Evolutionary conservation across 140 eudicot species (phyloP), one percentile per base, ranked within the genome.

Genomic region (Bidens hawaiensis): DNA sequence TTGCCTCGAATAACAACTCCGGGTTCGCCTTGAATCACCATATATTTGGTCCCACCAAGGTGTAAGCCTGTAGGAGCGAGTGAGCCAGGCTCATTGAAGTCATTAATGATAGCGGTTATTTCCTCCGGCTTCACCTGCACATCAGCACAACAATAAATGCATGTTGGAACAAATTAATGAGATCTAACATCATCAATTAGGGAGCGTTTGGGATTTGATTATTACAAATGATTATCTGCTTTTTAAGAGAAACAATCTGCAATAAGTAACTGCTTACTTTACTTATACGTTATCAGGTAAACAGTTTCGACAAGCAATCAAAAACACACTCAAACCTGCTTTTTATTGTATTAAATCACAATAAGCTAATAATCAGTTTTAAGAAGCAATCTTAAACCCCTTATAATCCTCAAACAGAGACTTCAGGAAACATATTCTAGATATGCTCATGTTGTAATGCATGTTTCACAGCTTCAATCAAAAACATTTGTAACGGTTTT

Each of bases 1-100:
- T 87, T 83, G 69, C 95, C 95, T 51, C 95, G 83, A 57, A 87
- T 87, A 60, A 81, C 88, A 70, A 75, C 93, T 31, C 89, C 93
- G 4, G 89, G 69, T 42, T 87, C 95, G 7, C 95, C 95, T 71
- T 87, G 95, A 59, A 87, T 81, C 50, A 83, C 93, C 95, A 87
- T 87, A 65, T 87, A 83, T 53, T 87, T 87, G 38, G 79, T 49
- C 72, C 95, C 89, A 19, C 93, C 93, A 41, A 83, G 73, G 79
- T 48, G 70, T 74, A 87, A 74, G 30, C 95, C 95, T 49, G 93
- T 87, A 23, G 95, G 95, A 57, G 95, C 95, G 64, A 83, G 87
- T 25, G 88, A 45, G 27, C 93, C 95, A 23, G 95, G 95, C 42
- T 76, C 82, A 15, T 83, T 70, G 66, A 87, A 81, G 75, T 83